phyloP scores from a whole-genome alignment of 371 early-diverging fungal species.

The Fennellomyces sp. region DNA sequence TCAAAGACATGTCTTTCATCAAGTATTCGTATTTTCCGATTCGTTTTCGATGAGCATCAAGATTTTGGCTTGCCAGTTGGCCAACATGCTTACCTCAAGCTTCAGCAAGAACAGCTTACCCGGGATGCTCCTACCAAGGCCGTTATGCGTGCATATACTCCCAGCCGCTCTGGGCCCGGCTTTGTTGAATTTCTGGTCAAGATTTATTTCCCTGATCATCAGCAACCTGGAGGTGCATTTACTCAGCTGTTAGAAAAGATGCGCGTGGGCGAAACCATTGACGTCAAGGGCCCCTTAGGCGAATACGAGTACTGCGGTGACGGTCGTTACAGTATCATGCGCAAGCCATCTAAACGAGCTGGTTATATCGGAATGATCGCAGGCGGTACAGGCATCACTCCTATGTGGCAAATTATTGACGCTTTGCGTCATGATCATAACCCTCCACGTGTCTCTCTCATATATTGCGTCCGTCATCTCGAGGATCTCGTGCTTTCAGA shows the following conservation, averaged over 20 bases:
- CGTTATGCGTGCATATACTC: conserved; percentile 67
- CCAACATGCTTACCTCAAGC: conserved; percentile 41
- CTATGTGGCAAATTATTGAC: conserved; percentile 57
- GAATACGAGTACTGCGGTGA: conserved; percentile 50
- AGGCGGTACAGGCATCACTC: conserved; percentile 74
- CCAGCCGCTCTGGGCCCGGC: conserved; percentile 31
- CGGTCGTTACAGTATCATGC: conserved; percentile 21
- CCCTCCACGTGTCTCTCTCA: conserved; percentile 42
- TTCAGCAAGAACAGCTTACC: conserved; percentile 13
- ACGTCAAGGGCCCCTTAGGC: conserved; percentile 65
- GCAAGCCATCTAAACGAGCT: neutral
- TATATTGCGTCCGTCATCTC: conserved; percentile 48
- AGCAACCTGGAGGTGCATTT: conserved; percentile 57
- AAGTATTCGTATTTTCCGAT: conserved; percentile 48
- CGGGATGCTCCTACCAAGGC: conserved; percentile 24
- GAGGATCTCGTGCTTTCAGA: conserved; percentile 50
- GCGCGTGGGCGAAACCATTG: conserved; percentile 55
- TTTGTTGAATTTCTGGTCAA: conserved; percentile 68
- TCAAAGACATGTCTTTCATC: conserved; percentile 37
- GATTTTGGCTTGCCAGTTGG: conserved; percentile 52
- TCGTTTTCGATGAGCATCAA: conserved; percentile 32
- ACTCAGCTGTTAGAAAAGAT: conserved; percentile 54
- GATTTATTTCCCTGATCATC: conserved; percentile 47
- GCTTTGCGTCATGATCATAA: conserved; percentile 27
- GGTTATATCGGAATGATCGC: conserved; percentile 50